These are phyloP conservation scores for Chrysosporium keratinophilum DNA, from an alignment of 2,329 filamentous ascomycete genomes.

Conservation along the genomic window DNA sequence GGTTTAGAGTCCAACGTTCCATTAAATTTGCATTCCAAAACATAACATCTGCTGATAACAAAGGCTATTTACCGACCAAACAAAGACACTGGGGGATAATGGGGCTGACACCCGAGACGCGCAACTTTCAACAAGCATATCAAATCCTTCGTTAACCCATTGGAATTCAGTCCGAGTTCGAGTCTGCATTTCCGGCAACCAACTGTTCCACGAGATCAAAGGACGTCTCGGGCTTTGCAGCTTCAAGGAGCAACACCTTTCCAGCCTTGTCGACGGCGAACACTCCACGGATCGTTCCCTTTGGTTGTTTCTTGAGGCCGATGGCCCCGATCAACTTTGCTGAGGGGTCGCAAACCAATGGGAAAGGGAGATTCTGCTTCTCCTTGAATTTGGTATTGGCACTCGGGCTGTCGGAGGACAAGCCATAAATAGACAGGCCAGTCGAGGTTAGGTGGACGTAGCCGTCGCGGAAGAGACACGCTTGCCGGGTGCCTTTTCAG, in stretches of 20 bases:
- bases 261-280: slow-evolving; percentile 76
- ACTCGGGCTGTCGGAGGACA: slow-evolving; percentile 78
- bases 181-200: slow-evolving; percentile 39
- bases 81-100: too few relatives aligned
- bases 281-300: slow-evolving; percentile 73
- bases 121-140: too few relatives aligned
- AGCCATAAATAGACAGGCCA: slow-evolving; percentile 78
- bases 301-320: slow-evolving; percentile 76
- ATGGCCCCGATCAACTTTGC: slow-evolving; percentile 70
- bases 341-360: slow-evolving; percentile 71
- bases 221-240: slow-evolving; percentile 68
- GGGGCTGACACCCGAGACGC: too few relatives aligned
- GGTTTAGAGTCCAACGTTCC: neutral
- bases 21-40: neutral
- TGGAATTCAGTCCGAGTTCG: neutral
- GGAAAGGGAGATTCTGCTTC: slow-evolving; percentile 81
- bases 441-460: slow-evolving; percentile 64
- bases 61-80: too few relatives aligned
- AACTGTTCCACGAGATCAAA: slow-evolving; percentile 65
- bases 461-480: slow-evolving; percentile 81
- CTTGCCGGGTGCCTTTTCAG: slow-evolving; percentile 76
- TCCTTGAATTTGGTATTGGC: slow-evolving; percentile 86
- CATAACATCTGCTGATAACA: neutral
- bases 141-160: neutral
- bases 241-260: slow-evolving; percentile 63